A percentile compares a stretch with the other conserved stretches of the same genome.
These are phyloP conservation scores for Sporisorium graminicola DNA, from an alignment of 1,284 basidiomycete genomes.

Conservation along the genomic window DNA sequence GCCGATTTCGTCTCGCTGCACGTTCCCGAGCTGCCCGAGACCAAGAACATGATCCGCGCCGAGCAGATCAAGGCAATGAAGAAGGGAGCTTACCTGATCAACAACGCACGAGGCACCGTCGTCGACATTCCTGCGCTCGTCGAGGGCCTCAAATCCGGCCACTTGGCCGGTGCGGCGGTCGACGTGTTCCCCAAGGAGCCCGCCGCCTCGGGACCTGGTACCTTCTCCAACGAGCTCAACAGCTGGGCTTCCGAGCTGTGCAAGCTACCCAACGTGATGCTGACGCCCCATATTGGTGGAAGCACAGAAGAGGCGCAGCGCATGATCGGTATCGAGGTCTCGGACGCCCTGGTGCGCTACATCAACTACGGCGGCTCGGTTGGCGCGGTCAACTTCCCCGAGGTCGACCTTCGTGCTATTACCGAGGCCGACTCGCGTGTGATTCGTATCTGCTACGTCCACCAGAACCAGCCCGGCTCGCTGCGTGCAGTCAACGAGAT, in stretches of 20 bases:
- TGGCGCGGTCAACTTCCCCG: constrained; percentile 98
- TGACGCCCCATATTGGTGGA: constrained; percentile 91
- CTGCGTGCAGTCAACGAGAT: constrained; percentile 93
- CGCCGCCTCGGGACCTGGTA: constrained; percentile 87
- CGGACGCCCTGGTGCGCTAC: constrained; percentile 86
- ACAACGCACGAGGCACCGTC: constrained; percentile 95
- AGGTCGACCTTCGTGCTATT: constrained; percentile 94
- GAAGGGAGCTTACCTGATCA: constrained; percentile 93
- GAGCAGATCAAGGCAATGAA: constrained; percentile 91
- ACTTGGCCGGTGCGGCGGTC: constrained; percentile 91
- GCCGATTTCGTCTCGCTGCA: constrained; percentile 97
- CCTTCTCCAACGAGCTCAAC: constrained; percentile 71
- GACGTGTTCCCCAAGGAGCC: constrained; percentile 97
- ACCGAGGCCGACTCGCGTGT: constrained; percentile 80
- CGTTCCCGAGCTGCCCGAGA: constrained; percentile 96
- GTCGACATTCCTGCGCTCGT: constrained; percentile 94
- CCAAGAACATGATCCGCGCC: constrained; percentile 89
- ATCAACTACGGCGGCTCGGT: constrained; percentile 88
- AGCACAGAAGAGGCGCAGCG: constrained; percentile 98
- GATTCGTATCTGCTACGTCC: constrained; percentile 94
- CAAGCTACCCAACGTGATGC: constrained; percentile 61
- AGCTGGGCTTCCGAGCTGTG: constrained; percentile 63
- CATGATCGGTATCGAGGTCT: constrained; percentile 97
- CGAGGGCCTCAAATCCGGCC: constrained; percentile 82
- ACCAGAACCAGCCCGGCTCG: constrained; percentile 97